Conservation (phyloP, 2,329 filamentous ascomycete genomes). For the Fusarium sarcochroum region DNA sequence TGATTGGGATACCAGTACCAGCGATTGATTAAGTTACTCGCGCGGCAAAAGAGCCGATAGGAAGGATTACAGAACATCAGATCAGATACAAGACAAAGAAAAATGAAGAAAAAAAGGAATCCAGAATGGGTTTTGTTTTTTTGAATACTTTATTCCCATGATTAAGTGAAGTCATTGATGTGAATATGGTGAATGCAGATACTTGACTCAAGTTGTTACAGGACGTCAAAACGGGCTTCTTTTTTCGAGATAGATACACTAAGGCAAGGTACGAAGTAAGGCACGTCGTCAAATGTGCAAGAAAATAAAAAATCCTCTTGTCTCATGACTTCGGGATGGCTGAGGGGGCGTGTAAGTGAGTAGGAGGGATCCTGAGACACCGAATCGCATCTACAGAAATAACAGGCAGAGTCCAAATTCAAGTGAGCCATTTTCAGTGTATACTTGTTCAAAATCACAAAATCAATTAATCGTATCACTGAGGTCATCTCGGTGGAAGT, state of each 20-base stretch:
- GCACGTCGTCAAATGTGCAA: not conserved
- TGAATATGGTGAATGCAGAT: not conserved
- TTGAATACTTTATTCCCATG: conserved; percentile 2
- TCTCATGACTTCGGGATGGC: conserved; percentile 36
- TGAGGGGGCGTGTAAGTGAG: conserved; percentile 9
- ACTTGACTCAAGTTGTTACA: not conserved
- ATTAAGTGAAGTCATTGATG: conserved; percentile 3
- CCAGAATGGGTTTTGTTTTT: conserved; percentile 33
- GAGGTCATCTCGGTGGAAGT: conserved; percentile 7
- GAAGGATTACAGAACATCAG: conserved; percentile 35
- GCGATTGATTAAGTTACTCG: conserved; percentile 5
- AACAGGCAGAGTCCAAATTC: no score
- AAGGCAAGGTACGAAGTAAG: conserved; percentile 32
- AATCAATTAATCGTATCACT: not conserved
- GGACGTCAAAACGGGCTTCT: no score
- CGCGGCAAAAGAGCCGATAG: conserved; percentile 20
- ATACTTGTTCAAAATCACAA: not conserved
- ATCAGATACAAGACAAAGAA: conserved; percentile 40
- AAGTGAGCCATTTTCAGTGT: not conserved
- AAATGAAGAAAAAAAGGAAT: conserved; percentile 31
- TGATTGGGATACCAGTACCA: conserved; percentile 36
- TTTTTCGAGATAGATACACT: conserved; percentile 3
- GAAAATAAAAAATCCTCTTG: conserved; percentile 1
- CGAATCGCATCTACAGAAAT: not conserved
- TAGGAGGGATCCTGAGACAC: conserved; percentile 11